Base-by-base conservation (phyloP, 192 early-diverging fungal genomes). In the Coemansia sp. region DNA sequence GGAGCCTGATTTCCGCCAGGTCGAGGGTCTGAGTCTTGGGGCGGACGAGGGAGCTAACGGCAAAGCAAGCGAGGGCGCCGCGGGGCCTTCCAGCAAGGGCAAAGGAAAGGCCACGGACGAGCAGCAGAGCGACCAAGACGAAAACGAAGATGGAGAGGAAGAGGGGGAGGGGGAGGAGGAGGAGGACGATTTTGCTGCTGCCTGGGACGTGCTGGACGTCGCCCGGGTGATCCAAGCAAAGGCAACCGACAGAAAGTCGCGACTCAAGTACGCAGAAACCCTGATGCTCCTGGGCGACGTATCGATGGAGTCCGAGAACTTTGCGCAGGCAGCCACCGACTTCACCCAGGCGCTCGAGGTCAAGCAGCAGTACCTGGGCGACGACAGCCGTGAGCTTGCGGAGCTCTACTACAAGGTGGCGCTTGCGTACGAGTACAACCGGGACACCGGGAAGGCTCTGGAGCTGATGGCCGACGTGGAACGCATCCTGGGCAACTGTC, bases 131-230 rank as follows among this genome's bases (percentile, higher is more conserved):
- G 69, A 76, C 0, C 81, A 74, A 3, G 85, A 79, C 4, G 79
- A 75, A 0, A 80, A 69, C 22, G 83, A 81, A 13, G 84, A 74
- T 2, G 78, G 69, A n/a, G 67, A 76, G 0, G 84, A 76, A 1
- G 85, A 79, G 2, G 78, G 74, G 0, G 85, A 76, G 3, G 86
- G 69, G 0, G 82, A 68, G 26, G 84, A 81, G 6, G 74, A 76
- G 8, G 75, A 77, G 11, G 91, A 91, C 56, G 90, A 94, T 69
- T 83, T 83, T 73, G 73, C 86, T 19, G 78, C 90, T 8, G 95
- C 95, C 1, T 95, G 93, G 93, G 89, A 94, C 48, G 87, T 90
- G 13, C 80, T 97, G 49, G 93, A 94, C 63, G 67, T 93, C 22
- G 92, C 93, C n/a, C 89, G 95, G 26, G 81, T 94, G 4, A 90